phyloP scores from a whole-genome alignment of 73 alveolate genomes.

The Stentor coeruleus region DNA sequence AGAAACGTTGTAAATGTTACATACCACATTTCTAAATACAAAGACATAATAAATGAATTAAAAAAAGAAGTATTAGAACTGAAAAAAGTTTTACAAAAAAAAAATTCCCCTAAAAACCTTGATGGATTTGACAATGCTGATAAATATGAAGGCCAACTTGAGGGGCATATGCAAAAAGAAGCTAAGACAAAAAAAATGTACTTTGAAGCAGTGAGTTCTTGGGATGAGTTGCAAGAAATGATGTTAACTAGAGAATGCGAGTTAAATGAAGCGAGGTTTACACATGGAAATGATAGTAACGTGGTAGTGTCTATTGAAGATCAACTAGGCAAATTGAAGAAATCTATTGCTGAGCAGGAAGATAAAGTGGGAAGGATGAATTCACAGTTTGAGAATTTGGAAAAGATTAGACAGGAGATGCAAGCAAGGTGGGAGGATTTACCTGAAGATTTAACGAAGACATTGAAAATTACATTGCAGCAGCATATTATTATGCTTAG shows the following conservation, averaged over 20 bases:
- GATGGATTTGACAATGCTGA: neutral
- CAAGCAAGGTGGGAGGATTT: neutral
- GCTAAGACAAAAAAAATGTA: neutral
- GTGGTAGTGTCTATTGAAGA: neutral
- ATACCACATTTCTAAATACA: conserved; percentile 97
- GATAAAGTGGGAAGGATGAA: neutral
- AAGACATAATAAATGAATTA: conserved; percentile 62
- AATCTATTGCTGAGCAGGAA: neutral
- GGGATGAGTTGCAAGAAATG: neutral
- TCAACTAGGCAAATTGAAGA: neutral
- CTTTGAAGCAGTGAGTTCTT: neutral
- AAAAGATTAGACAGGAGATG: neutral
- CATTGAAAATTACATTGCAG: neutral
- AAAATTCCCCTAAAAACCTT: neutral
- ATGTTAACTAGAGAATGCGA: neutral
- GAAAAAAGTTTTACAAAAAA: conserved; percentile 37
- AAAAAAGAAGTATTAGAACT: conserved; percentile 59
- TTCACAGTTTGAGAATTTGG: neutral
- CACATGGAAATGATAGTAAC: neutral
- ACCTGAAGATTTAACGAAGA: neutral
- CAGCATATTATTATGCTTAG: neutral
- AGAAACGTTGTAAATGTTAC: conserved; percentile 94
- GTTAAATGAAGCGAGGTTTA: neutral
- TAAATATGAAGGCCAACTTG: neutral
- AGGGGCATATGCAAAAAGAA: neutral